Conservation (phyloP, 2,329 filamentous ascomycete species). For the Trichothecium sympodiale region DNA sequence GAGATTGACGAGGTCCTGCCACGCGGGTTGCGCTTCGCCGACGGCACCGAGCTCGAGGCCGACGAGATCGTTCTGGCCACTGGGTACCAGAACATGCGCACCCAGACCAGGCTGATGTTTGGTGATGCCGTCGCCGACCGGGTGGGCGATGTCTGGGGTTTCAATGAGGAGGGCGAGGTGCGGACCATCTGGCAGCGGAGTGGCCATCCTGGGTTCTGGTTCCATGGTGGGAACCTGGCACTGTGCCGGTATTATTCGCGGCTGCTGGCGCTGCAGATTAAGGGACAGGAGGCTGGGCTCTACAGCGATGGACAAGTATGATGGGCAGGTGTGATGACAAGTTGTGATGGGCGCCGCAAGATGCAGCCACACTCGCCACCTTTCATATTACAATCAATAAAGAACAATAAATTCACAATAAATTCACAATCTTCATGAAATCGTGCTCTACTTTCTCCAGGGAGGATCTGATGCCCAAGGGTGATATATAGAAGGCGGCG, state of each 20-base stretch:
- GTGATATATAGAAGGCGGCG: too few species aligned
- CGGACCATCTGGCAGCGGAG: conserved; percentile 46
- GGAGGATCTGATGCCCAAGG: too few species aligned
- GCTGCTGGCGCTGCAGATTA: conserved; percentile 40
- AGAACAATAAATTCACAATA: too few species aligned
- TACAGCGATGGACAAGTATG: conserved; percentile 21
- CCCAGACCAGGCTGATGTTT: conserved; percentile 48
- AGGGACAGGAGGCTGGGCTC: conserved; percentile 28
- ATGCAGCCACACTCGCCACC: too few species aligned
- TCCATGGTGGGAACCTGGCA: conserved; percentile 53
- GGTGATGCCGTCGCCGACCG: conserved; percentile 49
- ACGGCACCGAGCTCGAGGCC: conserved; percentile 42
- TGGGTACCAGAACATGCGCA: conserved; percentile 59
- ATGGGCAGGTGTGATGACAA: too few species aligned
- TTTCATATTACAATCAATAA: too few species aligned
- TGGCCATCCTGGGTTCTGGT: conserved; percentile 55
- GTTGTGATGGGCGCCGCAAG: too few species aligned
- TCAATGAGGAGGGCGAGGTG: conserved; percentile 46
- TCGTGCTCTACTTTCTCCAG: too few species aligned
- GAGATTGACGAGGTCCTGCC: conserved; percentile 41
- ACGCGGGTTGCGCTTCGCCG: conserved; percentile 33
- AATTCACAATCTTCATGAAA: too few species aligned
- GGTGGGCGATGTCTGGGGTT: conserved; percentile 50
- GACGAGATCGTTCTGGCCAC: conserved; percentile 55
- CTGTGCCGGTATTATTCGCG: conserved; percentile 51